phyloP scores from a whole-genome alignment of 1,284 basidiomycete genomes.

The Rhodotorula sp. region DNA sequence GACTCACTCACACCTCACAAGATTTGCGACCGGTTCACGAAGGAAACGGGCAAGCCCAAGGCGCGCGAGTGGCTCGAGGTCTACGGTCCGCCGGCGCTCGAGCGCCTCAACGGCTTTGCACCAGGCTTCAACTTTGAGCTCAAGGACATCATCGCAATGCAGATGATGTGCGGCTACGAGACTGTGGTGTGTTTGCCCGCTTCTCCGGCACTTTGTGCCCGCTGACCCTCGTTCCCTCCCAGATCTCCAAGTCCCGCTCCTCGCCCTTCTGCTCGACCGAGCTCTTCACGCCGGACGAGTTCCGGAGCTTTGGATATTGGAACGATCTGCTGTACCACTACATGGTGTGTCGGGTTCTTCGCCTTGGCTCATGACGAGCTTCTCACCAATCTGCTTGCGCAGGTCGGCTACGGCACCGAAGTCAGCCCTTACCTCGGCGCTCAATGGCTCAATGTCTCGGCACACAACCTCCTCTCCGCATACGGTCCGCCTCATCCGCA shows the following conservation, averaged over 20 bases:
- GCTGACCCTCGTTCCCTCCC: background rate
- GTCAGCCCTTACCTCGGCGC: constrained; percentile 52
- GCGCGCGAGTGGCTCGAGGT: constrained; percentile 49
- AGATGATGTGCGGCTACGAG: constrained; percentile 54
- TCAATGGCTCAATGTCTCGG: constrained; percentile 52
- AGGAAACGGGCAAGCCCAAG: constrained; percentile 50
- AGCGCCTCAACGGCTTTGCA: constrained; percentile 44
- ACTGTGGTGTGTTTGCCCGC: constrained; percentile 43
- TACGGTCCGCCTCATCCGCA: constrained; percentile 20
- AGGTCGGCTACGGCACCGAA: constrained; percentile 51
- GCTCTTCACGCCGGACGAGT: constrained; percentile 50
- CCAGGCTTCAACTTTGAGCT: constrained; percentile 45
- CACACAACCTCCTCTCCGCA: constrained; percentile 45
- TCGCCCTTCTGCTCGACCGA: constrained; percentile 48
- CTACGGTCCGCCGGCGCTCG: constrained; percentile 47
- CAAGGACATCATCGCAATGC: constrained; percentile 51
- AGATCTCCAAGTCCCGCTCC: constrained; percentile 40
- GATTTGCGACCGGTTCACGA: constrained; percentile 52
- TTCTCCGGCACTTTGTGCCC: background rate
- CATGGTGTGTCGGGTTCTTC: background rate
- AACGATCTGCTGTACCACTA: constrained; percentile 18
- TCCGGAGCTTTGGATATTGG: constrained; percentile 51
- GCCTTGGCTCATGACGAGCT: too few relatives aligned
- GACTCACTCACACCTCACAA: constrained; percentile 53
- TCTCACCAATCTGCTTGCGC: constrained; percentile 33